These are phyloP conservation scores for Daldinia concentrica DNA, from an alignment of 495 filamentous ascomycete genomes.

Conservation along the genomic window DNA sequence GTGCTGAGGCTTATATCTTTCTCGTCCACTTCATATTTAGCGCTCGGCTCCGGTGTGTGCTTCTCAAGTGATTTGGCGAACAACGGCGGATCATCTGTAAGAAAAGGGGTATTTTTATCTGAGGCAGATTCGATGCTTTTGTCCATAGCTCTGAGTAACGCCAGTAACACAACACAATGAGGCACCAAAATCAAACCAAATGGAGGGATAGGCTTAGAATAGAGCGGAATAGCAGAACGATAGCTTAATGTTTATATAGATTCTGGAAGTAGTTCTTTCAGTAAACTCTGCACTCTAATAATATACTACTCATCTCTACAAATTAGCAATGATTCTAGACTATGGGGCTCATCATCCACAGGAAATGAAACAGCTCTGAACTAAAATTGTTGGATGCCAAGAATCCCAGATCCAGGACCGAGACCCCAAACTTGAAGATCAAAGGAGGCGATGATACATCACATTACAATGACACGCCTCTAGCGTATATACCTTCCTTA, in stretches of 20 bases:
- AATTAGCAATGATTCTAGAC: conserved; percentile 4
- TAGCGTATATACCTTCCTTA: conserved; percentile 17
- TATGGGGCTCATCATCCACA: not conserved
- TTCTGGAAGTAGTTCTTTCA: not conserved
- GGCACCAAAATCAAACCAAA: conserved; percentile 5
- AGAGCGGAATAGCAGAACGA: not conserved
- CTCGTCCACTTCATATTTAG: conserved; percentile 8
- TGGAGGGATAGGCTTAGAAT: not conserved
- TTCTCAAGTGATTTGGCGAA: not conserved
- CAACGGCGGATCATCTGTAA: not conserved
- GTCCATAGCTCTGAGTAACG: conserved; percentile 9
- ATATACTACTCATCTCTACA: not conserved
- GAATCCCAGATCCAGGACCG: conserved; percentile 6
- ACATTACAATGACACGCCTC: conserved; percentile 12
- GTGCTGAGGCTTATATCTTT: conserved; percentile 14
- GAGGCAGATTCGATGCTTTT: not conserved
- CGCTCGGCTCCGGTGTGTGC: not conserved
- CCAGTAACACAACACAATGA: not conserved
- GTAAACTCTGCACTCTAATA: not conserved
- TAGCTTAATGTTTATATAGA: not conserved
- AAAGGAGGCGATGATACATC: conserved; percentile 18
- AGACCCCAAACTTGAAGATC: conserved; percentile 5
- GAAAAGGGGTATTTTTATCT: not conserved
- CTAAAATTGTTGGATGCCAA: conserved; percentile 29
- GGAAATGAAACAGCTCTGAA: conserved; percentile 12